Conservation (phyloP, 768 basidiomycete species). For the Auricularia auricula-judae region DNA sequence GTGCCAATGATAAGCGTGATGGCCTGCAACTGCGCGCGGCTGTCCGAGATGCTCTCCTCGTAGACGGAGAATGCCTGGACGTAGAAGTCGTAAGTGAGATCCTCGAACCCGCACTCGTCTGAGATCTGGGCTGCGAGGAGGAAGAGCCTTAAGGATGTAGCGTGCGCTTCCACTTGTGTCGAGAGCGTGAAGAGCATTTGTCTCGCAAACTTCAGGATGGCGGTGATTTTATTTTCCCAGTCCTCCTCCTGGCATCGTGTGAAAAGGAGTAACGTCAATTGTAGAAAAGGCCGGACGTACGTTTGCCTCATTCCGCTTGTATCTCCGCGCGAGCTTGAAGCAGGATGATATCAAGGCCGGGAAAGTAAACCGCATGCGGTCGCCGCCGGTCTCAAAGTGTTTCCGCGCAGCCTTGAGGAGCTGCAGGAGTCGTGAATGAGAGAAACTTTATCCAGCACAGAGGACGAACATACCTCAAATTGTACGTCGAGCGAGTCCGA, state of each 20-base stretch:
- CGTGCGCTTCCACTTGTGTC: slow-evolving; percentile 83
- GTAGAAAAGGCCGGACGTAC: neutral
- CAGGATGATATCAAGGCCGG: slow-evolving; percentile 90
- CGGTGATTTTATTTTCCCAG: slow-evolving; percentile 77
- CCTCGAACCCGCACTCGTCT: slow-evolving; percentile 91
- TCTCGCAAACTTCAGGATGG: slow-evolving; percentile 87
- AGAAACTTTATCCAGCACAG: neutral
- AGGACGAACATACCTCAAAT: slow-evolving; percentile 58
- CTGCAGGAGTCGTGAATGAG: slow-evolving; percentile 26
- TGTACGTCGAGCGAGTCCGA: slow-evolving; percentile 80
- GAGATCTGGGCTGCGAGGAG: slow-evolving; percentile 91
- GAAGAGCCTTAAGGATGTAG: slow-evolving; percentile 90
- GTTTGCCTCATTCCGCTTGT: slow-evolving; percentile 51
- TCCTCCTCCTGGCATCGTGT: slow-evolving; percentile 52
- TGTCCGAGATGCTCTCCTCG: slow-evolving; percentile 94
- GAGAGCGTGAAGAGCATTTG: slow-evolving; percentile 89
- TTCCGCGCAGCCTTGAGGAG: slow-evolving; percentile 83
- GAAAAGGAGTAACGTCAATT: neutral
- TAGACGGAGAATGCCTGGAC: slow-evolving; percentile 97
- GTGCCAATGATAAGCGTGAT: slow-evolving; percentile 92
- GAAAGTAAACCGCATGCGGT: slow-evolving; percentile 94
- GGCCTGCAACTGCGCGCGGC: slow-evolving; percentile 91
- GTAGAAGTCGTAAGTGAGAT: slow-evolving; percentile 93
- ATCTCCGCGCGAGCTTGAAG: slow-evolving; percentile 86
- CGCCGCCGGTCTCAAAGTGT: slow-evolving; percentile 85